Evolutionary conservation across 495 filamentous ascomycete genomes (phyloP), one percentile per base, ranked within the genome.

Genomic region (Thermochaetoides thermophila): DNA sequence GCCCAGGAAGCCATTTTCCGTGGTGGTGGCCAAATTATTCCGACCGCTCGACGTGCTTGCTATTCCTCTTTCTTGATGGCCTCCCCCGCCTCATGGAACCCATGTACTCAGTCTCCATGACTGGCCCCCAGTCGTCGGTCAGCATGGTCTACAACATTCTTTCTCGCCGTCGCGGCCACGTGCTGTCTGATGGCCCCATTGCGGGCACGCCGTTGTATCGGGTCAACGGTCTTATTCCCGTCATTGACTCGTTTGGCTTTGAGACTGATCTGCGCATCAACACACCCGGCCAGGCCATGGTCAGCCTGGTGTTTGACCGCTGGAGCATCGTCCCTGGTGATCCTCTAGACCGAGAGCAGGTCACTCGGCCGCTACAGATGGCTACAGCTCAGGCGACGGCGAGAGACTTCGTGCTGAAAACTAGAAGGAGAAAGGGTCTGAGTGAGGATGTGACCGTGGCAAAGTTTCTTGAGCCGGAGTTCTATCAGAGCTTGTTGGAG

Each of bases 11-110:
- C 84, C 18, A 95, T 96, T 49, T 91, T 86, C 60, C 69, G 89
- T 30, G 89, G 89, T 21, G 87, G 85, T 29, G 89, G 91, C 17
- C 89, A 97, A 53, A 92, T 97, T 50, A 97, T 97, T 49, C 89
- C 89, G 31, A 95, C 89, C 0, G 69, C 85, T 27, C 77, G 89
- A 18, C 75, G 91, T 18, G 82, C 87, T 13, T 81, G 87, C 51
- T 97, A 97, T 53, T 81, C 74, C 1, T 87, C 82, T 11, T 97
- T 97, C 66, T 62, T 97, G 12, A 95, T 95, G 82, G 89, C 89
- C 18, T 87, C 83, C 14, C 89, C 11, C 74, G 89, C 19, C 69
- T 97, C 19, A 94, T 97, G 81, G 89, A 97, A 49, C 89, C 89
- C 1, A 68, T 96, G 17, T 97, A 95, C 59, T 71, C 78, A 16